Evolutionary conservation across 805 yeast species (phyloP).

Genomic region (Yamadazyma phyllophila): DNA sequence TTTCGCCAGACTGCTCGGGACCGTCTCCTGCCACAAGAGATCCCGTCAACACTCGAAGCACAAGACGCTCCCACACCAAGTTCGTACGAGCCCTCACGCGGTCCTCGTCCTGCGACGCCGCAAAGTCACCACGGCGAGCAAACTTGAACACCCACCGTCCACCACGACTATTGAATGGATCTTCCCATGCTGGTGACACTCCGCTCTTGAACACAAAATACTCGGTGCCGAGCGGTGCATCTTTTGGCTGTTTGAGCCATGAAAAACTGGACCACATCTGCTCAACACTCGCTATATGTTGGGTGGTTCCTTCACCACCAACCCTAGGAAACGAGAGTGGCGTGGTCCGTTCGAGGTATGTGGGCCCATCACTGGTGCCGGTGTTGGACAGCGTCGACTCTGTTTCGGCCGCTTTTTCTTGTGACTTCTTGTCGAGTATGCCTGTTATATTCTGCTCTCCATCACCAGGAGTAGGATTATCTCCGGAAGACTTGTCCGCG

Average conservation of each 20-base stretch:
- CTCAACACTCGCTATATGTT: slow-evolving; percentile 46
- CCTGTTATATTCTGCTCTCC: too few relatives aligned
- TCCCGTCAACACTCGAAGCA: slow-evolving; percentile 52
- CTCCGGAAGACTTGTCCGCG: too few relatives aligned
- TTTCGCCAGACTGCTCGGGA: slow-evolving; percentile 24
- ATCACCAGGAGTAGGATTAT: too few relatives aligned
- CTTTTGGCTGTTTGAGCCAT: slow-evolving; percentile 36
- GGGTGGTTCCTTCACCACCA: slow-evolving; percentile 12
- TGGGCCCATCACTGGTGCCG: background rate
- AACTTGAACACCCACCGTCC: slow-evolving; percentile 63
- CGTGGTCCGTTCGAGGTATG: slow-evolving; percentile 46
- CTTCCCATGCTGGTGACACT: slow-evolving; percentile 67
- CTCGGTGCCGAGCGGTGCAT: slow-evolving; percentile 48
- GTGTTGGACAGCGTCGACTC: slow-evolving; percentile 5
- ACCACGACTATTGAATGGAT: slow-evolving; percentile 56
- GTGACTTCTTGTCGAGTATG: background rate
- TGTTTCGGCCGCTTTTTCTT: background rate
- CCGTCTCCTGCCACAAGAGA: slow-evolving; percentile 40
- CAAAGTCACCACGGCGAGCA: slow-evolving; percentile 25
- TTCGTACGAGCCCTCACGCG: slow-evolving; percentile 32
- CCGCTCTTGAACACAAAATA: slow-evolving; percentile 57
- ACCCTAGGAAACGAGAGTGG: slow-evolving; percentile 40
- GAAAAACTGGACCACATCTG: slow-evolving; percentile 50
- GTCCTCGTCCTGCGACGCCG: slow-evolving; percentile 18
- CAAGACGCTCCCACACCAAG: slow-evolving; percentile 55